Percentiles rank a stretch among this genome's conserved stretches.
Conservation (phyloP, 805 yeast species). For the Saturnispora dispora region DNA sequence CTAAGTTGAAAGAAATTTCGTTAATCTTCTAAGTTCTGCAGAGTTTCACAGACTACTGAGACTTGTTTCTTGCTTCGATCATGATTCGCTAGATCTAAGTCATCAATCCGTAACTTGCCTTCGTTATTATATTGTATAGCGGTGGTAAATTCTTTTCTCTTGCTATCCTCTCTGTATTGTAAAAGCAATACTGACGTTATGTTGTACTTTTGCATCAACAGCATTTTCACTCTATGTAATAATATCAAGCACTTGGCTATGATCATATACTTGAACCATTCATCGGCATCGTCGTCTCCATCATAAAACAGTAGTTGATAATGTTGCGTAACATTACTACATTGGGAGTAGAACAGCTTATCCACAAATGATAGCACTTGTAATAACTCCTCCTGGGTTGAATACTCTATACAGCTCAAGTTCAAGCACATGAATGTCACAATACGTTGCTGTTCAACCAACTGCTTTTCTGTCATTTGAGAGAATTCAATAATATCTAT, state of each 20-base stretch:
- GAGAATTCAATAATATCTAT: slow-evolving; percentile 1
- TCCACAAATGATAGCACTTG: slow-evolving; percentile 37
- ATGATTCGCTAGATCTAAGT: slow-evolving; percentile 3
- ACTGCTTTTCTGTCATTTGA: slow-evolving; percentile 8
- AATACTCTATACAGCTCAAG: slow-evolving; percentile 32
- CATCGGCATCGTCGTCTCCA: slow-evolving; percentile 12
- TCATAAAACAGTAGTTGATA: slow-evolving; percentile 6
- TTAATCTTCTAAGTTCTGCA: background rate
- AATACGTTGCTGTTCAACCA: slow-evolving; percentile 17
- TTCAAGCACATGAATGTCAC: slow-evolving; percentile 31
- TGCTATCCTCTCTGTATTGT: slow-evolving; percentile 17
- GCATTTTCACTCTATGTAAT: slow-evolving; percentile 12
- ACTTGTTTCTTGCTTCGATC: slow-evolving; percentile 1
- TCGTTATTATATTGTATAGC: slow-evolving; percentile 12
- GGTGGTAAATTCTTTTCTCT: slow-evolving; percentile 15
- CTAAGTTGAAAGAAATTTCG: background rate
- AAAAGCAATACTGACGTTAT: slow-evolving; percentile 16
- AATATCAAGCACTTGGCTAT: slow-evolving; percentile 15
- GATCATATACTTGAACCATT: slow-evolving; percentile 6
- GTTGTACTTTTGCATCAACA: slow-evolving; percentile 14
- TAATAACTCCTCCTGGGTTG: slow-evolving; percentile 44
- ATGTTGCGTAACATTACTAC: slow-evolving; percentile 4
- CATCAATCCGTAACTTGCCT: background rate
- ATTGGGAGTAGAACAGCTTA: slow-evolving; percentile 25
- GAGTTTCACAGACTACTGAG: slow-evolving; percentile 1